Conservation (phyloP, 73 alveolate genomes). For the Symbiodinium pilosum region DNA sequence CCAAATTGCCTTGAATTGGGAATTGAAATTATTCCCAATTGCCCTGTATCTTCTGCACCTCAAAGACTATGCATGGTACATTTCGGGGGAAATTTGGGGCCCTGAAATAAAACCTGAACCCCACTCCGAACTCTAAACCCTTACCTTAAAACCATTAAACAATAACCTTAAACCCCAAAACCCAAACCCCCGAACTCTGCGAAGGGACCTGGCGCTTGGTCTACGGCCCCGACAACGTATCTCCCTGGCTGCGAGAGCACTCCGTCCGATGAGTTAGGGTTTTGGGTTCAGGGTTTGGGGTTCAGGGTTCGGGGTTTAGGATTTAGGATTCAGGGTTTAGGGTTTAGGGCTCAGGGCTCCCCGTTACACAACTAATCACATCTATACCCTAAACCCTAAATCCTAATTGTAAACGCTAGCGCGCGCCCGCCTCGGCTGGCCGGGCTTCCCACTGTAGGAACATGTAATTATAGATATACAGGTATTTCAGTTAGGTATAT, state of each 20-base stretch:
- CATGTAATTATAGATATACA: too few relatives aligned
- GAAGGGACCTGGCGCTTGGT: conserved; percentile 57
- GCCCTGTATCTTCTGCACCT: too few relatives aligned
- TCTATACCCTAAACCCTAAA: too few relatives aligned
- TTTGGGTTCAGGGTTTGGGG: background rate
- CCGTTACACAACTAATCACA: too few relatives aligned
- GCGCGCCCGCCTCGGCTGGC: too few relatives aligned
- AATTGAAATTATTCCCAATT: too few relatives aligned
- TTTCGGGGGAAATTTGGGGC: too few relatives aligned
- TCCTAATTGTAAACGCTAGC: too few relatives aligned
- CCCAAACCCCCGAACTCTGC: background rate
- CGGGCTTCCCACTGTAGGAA: too few relatives aligned
- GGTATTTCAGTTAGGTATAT: too few relatives aligned
- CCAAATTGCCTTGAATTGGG: too few relatives aligned
- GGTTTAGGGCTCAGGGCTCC: background rate
- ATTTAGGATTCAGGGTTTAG: background rate
- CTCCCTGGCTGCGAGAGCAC: conserved; percentile 30
- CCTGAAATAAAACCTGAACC: background rate
- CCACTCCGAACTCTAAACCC: background rate
- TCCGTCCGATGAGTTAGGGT: background rate
- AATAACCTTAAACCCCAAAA: background rate
- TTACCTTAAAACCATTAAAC: background rate
- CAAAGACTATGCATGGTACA: too few relatives aligned
- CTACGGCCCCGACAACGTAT: conserved; percentile 71
- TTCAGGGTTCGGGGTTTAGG: background rate